Evolutionary conservation across 306 rosid genomes (phyloP), one percentile per base, ranked within the genome.

Genomic region (Sicyos baderoa): DNA sequence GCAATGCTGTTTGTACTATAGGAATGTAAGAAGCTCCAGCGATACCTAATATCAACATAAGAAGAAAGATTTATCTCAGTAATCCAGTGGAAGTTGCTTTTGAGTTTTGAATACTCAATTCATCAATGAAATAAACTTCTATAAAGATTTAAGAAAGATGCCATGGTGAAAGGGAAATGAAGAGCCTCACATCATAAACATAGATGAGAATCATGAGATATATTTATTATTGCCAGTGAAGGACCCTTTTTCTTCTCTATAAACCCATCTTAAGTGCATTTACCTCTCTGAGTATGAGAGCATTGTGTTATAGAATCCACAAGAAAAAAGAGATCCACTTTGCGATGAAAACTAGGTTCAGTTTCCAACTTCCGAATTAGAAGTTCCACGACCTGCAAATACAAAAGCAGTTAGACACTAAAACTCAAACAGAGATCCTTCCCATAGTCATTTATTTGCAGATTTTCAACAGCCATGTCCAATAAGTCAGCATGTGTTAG

Each of bases 291-390:
- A 80, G 73, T 86, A 80, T 94, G 91, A 1, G 99, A 94, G 79
- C 94, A 88, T 78, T 94, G 99, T 50, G 97, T 90, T 77, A 94
- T 94, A 68, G 99, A 94, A 82, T 94, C 99, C 75, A 94, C 97
- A 74, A 94, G 99, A 78, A 94, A 94, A 76, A 94, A 94, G 79
- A 94, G 82, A 81, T 94, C 99, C 54, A 94, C 87, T 74, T 90
- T 94, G 64, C 99, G 99, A 76, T 90, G 96, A 74, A 79, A 86
- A 84, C 87, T 90, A 71, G 89, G 77, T 83, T 94, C 99, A 63
- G 70, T 81, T 78, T 90, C 99, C 90, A 94, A 79, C 79, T 94
- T 94, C 22, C 89, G 90, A 48, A 94, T 90, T n/a, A 94, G 91
- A 74, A 94, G 89, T 73, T 94, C 99, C 82, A 94, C 99, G 64